A percentile compares a stretch with the other conserved stretches of the same genome.
Evolutionary conservation across 306 rosid species (phyloP).

Genomic region (Castanopsis chinensis): DNA sequence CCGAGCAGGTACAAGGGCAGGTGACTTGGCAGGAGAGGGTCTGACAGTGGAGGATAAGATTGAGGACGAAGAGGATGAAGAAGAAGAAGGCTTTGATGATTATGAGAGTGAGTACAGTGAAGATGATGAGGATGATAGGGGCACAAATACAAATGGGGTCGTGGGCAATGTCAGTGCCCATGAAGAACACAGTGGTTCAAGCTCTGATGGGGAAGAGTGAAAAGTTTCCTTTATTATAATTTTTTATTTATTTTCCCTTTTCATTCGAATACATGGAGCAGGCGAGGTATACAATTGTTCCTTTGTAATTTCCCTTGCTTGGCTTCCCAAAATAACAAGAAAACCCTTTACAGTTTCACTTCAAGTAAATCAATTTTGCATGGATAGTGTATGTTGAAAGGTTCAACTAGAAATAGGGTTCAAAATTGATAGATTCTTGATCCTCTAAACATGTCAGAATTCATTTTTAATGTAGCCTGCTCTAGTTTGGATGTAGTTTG

Average conservation of each 20-base stretch:
- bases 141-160: background rate
- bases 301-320: too few species aligned
- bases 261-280: background rate
- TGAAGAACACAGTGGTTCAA: background rate
- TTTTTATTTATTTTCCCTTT: background rate
- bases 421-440: too few species aligned
- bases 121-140: constrained; percentile 43
- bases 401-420: too few species aligned
- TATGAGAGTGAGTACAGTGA: constrained; percentile 66
- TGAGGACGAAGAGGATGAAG: constrained; percentile 61
- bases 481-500: too few species aligned
- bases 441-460: too few species aligned
- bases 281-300: too few species aligned
- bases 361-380: too few species aligned
- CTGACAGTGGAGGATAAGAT: constrained; percentile 41
- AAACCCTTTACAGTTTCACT: too few species aligned
- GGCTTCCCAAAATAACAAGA: too few species aligned
- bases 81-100: constrained; percentile 61
- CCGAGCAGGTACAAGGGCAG: constrained; percentile 78
- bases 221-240: background rate
- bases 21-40: constrained; percentile 30
- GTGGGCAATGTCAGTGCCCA: background rate
- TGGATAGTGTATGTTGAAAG: too few species aligned
- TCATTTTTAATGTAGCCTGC: too few species aligned
- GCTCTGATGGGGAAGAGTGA: background rate